Evolutionary conservation across 1,139 yeast species (phyloP).

Genomic region (Magnusiomyces sp.): DNA sequence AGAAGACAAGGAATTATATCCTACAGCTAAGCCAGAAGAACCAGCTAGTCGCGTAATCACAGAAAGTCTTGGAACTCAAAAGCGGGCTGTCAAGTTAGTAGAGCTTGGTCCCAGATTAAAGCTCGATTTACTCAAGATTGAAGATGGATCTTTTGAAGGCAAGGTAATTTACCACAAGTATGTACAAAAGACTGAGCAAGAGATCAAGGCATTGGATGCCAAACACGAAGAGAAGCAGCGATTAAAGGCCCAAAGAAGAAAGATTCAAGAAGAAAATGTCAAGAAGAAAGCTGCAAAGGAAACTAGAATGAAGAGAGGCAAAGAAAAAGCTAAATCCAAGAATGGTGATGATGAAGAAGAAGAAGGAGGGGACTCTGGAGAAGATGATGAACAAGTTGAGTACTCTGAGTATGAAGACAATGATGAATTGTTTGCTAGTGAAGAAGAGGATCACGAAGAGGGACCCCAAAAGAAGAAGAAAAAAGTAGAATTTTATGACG

Average conservation of each 20-base stretch:
- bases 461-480: constrained; percentile 13
- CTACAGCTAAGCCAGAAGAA: background rate
- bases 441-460: constrained; percentile 1
- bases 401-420: background rate
- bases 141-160: constrained; percentile 83
- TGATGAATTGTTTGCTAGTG: constrained; percentile 4
- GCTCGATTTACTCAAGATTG: constrained; percentile 72
- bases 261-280: constrained; percentile 72
- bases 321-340: constrained; percentile 35
- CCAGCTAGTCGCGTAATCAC: background rate
- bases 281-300: constrained; percentile 67
- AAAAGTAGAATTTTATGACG: background rate
- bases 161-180: constrained; percentile 77
- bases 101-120: constrained; percentile 91
- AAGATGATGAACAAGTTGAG: background rate
- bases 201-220: constrained; percentile 54
- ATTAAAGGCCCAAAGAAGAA: constrained; percentile 63
- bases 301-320: constrained; percentile 47
- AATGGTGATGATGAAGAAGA: constrained; percentile 22
- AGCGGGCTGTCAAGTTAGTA: constrained; percentile 83
- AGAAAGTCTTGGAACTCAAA: constrained; percentile 36
- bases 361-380: constrained; percentile 9
- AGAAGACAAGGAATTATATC: constrained; percentile 8
- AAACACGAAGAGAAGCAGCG: constrained; percentile 55
- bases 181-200: constrained; percentile 53